Conservation (phyloP, 768 basidiomycete genomes). For the Leccinum variicolor region DNA sequence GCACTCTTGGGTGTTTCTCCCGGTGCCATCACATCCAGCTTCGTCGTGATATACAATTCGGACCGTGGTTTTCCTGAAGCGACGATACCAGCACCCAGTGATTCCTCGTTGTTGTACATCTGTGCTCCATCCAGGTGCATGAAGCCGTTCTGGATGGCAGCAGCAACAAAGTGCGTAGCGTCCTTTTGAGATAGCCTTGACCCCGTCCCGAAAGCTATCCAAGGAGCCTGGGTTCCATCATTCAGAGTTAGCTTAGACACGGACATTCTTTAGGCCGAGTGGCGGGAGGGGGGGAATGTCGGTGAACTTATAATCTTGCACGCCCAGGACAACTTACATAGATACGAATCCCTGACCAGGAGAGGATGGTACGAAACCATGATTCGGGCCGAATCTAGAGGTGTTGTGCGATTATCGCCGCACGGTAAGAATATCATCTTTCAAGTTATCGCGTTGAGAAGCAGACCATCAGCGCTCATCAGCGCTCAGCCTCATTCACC, state of each 20-base stretch:
- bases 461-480: too few species aligned
- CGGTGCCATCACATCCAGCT: slow-evolving; percentile 35
- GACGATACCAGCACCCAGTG: slow-evolving; percentile 48
- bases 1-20: slow-evolving; percentile 47
- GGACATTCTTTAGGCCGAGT: slow-evolving; percentile 18
- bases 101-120: slow-evolving; percentile 52
- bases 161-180: slow-evolving; percentile 35
- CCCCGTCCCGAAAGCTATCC: slow-evolving; percentile 62
- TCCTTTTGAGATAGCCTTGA: slow-evolving; percentile 49
- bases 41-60: slow-evolving; percentile 62
- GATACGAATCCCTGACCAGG: slow-evolving; percentile 3
- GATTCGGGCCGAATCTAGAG: neutral
- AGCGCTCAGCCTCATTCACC: too few species aligned
- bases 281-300: slow-evolving; percentile 4
- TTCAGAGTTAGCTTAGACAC: slow-evolving; percentile 44
- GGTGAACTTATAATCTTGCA: neutral
- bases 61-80: slow-evolving; percentile 49
- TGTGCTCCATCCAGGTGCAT: slow-evolving; percentile 65
- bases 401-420: too few species aligned
- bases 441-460: too few species aligned
- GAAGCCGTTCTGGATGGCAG: slow-evolving; percentile 56
- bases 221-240: slow-evolving; percentile 51
- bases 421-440: too few species aligned
- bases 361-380: neutral
- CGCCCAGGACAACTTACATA: neutral